These are phyloP conservation scores for Cadophora malorum DNA, from an alignment of 2,329 filamentous ascomycete species.

Conservation along the genomic window DNA sequence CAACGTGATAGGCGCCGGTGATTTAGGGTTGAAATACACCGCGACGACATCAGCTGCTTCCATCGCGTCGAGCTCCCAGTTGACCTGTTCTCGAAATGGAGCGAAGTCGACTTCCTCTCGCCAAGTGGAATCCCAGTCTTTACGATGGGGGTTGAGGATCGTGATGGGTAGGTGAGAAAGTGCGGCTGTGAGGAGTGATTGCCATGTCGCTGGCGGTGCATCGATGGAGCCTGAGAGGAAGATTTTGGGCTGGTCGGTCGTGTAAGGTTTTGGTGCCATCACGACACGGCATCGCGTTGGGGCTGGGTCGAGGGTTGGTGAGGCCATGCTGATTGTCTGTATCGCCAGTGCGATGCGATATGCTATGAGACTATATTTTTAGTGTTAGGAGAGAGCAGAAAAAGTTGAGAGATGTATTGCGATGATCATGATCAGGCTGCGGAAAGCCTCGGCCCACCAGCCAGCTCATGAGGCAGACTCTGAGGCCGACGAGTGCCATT, in stretches of 20 bases:
- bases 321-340: background rate
- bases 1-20: conserved; percentile 62
- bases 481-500: background rate
- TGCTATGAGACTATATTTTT: background rate
- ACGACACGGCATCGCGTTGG: conserved; percentile 21
- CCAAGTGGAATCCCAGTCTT: conserved; percentile 62
- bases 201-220: conserved; percentile 51
- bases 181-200: conserved; percentile 49
- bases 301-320: background rate
- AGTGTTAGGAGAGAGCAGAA: background rate
- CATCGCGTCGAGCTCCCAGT: conserved; percentile 67
- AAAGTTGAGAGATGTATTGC: background rate
- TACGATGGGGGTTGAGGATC: conserved; percentile 62
- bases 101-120: conserved; percentile 54
- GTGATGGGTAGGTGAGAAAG: conserved; percentile 57
- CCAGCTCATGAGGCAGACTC: conserved; percentile 1
- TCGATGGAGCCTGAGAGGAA: conserved; percentile 66
- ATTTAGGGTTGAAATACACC: conserved; percentile 61
- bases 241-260: conserved; percentile 45
- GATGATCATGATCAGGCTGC: conserved; percentile 5
- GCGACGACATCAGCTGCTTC: conserved; percentile 59
- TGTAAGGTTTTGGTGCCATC: conserved; percentile 30
- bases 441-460: conserved; percentile 2
- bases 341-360: background rate
- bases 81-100: conserved; percentile 59